Conservation (phyloP, 2,329 filamentous ascomycete species). For the Aspergillus transmontanensis region DNA sequence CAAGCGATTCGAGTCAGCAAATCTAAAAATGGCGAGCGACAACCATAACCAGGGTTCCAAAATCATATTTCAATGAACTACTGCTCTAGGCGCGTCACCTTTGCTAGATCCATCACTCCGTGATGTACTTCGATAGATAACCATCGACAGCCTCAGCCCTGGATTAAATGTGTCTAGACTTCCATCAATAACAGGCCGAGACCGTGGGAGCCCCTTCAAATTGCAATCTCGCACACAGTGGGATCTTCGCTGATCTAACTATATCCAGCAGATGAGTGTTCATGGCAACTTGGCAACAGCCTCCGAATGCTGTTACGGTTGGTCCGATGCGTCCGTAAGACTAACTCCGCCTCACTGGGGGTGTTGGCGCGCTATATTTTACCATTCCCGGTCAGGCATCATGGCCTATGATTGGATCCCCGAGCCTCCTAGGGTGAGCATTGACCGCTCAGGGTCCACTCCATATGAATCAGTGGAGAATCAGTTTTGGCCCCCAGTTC, state of each 20-base stretch:
- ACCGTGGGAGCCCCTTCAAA: not conserved
- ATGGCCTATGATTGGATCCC: not conserved
- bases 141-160: too few species aligned
- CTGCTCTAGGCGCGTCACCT: too few species aligned
- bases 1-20: too few species aligned
- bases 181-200: too few species aligned
- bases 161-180: too few species aligned
- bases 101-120: too few species aligned
- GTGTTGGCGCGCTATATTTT: not conserved
- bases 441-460: not conserved
- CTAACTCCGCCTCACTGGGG: too few species aligned
- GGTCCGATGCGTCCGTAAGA: not conserved
- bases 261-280: not conserved
- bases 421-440: not conserved
- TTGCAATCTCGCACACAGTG: not conserved
- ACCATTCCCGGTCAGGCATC: not conserved
- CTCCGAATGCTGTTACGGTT: not conserved
- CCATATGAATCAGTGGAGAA: too few species aligned
- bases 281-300: not conserved
- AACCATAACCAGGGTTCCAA: too few species aligned
- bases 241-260: not conserved
- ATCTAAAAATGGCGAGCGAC: too few species aligned
- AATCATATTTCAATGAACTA: too few species aligned
- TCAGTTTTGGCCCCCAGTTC: not conserved
- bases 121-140: too few species aligned